Conservation (phyloP, 1,284 basidiomycete species). For the Neonothopanus nambi region DNA sequence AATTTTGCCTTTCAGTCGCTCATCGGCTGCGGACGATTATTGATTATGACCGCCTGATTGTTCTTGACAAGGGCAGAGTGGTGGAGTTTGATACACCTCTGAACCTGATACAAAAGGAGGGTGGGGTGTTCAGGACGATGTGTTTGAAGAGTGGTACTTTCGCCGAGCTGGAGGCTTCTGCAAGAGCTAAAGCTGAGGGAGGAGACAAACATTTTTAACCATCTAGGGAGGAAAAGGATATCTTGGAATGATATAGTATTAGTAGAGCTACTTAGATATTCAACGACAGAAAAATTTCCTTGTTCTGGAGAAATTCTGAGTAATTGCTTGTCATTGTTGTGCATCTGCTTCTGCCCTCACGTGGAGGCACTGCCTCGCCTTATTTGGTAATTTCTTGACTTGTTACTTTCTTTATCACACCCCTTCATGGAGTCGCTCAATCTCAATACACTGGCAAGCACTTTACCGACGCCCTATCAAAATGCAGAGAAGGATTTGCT, state of each 20-base stretch:
- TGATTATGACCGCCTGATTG: conserved; percentile 80
- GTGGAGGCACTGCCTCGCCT: background rate
- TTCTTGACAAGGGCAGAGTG: conserved; percentile 78
- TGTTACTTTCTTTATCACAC: background rate
- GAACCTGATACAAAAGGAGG: conserved; percentile 71
- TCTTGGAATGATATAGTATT: too few species aligned
- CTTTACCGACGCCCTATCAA: conserved; percentile 64
- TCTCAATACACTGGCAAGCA: conserved; percentile 72
- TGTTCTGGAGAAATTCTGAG: too few species aligned
- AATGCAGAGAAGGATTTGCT: conserved; percentile 75
- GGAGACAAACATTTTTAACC: background rate
- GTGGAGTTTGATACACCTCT: conserved; percentile 84
- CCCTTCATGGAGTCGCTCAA: conserved; percentile 60
- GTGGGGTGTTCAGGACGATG: conserved; percentile 76
- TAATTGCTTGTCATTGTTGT: background rate
- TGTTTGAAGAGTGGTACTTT: conserved; percentile 83
- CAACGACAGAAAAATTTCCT: too few species aligned
- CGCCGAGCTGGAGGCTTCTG: conserved; percentile 63
- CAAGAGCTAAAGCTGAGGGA: conserved; percentile 46
- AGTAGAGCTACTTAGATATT: too few species aligned
- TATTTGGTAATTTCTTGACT: too few species aligned
- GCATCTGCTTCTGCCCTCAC: background rate
- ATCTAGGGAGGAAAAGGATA: too few species aligned
- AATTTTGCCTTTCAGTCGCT: conserved; percentile 43
- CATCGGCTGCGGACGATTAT: conserved; percentile 74